Conservation (phyloP, 208 protist genomes). For the Acanthamoeba royreba region DNA sequence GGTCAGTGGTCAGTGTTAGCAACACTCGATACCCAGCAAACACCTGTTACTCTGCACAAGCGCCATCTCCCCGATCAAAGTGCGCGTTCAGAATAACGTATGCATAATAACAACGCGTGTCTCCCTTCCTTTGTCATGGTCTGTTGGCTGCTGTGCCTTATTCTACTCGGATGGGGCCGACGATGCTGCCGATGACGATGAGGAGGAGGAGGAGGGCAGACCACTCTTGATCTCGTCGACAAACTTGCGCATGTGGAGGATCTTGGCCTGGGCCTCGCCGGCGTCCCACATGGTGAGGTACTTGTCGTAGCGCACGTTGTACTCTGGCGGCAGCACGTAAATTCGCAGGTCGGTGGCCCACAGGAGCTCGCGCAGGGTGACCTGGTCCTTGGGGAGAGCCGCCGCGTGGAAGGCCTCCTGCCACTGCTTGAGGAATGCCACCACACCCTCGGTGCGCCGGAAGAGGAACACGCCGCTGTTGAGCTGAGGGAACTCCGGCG, state of each 20-base stretch:
- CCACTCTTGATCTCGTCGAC: background rate
- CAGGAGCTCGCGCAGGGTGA: constrained; percentile 13
- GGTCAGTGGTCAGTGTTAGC: no score
- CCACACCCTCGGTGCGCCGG: background rate
- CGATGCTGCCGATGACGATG: no score
- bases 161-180: no score
- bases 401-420: constrained; percentile 8
- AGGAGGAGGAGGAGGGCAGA: background rate
- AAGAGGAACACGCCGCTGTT: constrained; percentile 19
- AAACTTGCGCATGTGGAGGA: background rate
- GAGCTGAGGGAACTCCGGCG: constrained; percentile 6
- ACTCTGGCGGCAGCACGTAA: background rate
- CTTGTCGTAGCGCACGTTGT: constrained; percentile 4
- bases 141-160: no score
- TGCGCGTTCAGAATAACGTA: no score
- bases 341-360: background rate
- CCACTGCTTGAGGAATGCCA: background rate
- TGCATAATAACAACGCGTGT: no score
- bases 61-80: no score
- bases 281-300: background rate
- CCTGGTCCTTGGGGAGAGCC: constrained; percentile 3
- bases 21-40: no score
- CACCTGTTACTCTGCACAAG: no score
- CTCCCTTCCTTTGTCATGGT: no score
- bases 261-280: background rate